Conservation (phyloP, 805 yeast species). For the Candida tammaniensis region DNA sequence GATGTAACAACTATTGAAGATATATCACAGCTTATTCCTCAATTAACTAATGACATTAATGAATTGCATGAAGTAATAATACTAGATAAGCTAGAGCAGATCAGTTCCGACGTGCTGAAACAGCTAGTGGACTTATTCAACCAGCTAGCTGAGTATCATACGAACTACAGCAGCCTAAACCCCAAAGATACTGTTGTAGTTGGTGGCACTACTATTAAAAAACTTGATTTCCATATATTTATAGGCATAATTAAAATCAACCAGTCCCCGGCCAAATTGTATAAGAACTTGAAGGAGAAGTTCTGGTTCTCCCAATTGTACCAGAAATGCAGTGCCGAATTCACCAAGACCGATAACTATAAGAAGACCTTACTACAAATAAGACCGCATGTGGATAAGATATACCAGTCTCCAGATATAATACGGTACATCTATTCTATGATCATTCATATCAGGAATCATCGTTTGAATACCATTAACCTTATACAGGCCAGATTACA, state of each 20-base stretch:
- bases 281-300: conserved; percentile 21
- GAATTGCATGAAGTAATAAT: conserved; percentile 11
- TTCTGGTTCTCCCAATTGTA: conserved; percentile 25
- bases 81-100: conserved; percentile 18
- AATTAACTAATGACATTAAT: too few relatives aligned
- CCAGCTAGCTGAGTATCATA: conserved; percentile 21
- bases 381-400: conserved; percentile 10
- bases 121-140: conserved; percentile 17
- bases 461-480: conserved; percentile 37
- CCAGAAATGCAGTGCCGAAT: background rate
- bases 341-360: background rate
- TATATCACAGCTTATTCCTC: too few relatives aligned
- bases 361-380: background rate
- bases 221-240: conserved; percentile 17
- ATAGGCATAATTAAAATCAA: conserved; percentile 15
- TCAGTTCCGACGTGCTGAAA: conserved; percentile 12
- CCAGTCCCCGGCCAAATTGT: conserved; percentile 9
- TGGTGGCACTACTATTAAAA: conserved; percentile 8
- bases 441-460: conserved; percentile 35
- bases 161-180: conserved; percentile 10
- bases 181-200: conserved; percentile 5
- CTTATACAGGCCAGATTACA: conserved; percentile 34
- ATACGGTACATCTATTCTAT: conserved; percentile 36
- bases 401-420: conserved; percentile 34
- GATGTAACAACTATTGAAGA: conserved; percentile 10